Evolutionary conservation across 1,139 yeast genomes (phyloP).

Genomic region (Saccharomyces hybrid): DNA sequence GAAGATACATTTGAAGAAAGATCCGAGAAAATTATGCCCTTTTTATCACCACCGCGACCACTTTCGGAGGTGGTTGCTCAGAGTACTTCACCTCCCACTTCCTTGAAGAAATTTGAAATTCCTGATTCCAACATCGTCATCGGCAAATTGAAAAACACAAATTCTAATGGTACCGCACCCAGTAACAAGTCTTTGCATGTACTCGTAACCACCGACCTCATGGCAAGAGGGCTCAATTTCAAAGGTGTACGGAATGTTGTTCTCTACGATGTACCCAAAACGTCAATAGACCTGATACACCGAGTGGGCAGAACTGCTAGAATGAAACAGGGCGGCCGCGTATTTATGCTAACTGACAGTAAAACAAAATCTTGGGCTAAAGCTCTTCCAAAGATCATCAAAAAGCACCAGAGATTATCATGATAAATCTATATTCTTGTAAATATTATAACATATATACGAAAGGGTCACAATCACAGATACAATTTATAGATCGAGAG

Average conservation of each 20-base stretch:
- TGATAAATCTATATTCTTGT: conserved; percentile 1
- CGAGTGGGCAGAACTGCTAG: conserved; percentile 93
- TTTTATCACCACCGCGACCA: conserved; percentile 47
- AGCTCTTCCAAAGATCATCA: conserved; percentile 68
- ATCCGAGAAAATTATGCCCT: conserved; percentile 46
- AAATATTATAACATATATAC: background rate
- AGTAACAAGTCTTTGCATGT: conserved; percentile 39
- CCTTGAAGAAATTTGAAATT: conserved; percentile 21
- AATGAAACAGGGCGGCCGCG: conserved; percentile 84
- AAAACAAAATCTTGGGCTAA: conserved; percentile 67
- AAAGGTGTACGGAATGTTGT: conserved; percentile 74
- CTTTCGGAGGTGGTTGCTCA: conserved; percentile 12
- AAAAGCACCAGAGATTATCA: conserved; percentile 33
- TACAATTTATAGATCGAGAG: background rate
- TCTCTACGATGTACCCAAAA: conserved; percentile 75
- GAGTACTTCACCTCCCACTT: conserved; percentile 14
- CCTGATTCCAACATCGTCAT: conserved; percentile 26
- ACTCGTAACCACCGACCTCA: conserved; percentile 79
- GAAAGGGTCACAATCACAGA: background rate
- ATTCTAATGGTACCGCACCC: conserved; percentile 28
- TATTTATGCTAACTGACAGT: conserved; percentile 63
- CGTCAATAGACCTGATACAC: conserved; percentile 81
- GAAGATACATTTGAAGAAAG: conserved; percentile 54
- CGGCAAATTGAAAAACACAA: conserved; percentile 1
- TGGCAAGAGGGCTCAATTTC: conserved; percentile 88